Evolutionary conservation across 2,329 filamentous ascomycete genomes (phyloP).

Genomic region (Neoarthrinium moseri): DNA sequence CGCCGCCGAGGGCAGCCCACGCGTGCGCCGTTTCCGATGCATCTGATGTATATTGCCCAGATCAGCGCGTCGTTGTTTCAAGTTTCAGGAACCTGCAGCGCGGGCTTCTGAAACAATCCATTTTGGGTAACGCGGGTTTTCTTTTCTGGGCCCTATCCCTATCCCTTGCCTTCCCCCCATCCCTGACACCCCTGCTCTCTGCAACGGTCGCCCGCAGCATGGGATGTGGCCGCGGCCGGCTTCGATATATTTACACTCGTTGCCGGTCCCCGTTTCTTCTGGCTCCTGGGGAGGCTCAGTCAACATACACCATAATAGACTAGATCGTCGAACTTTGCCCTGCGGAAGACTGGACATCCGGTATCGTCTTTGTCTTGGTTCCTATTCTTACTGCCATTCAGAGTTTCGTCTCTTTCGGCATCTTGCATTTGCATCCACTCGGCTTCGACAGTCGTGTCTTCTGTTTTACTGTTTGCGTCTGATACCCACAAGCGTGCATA

Average conservation of each 20-base stretch:
- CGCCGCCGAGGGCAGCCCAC: too few relatives aligned
- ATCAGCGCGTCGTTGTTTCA: slow-evolving; percentile 8
- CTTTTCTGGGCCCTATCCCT: neutral
- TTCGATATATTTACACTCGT: slow-evolving; percentile 2
- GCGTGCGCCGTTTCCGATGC: slow-evolving; percentile 1
- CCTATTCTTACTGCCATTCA: neutral
- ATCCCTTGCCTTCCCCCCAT: neutral
- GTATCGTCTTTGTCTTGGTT: neutral
- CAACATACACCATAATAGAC: neutral
- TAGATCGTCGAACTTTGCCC: neutral
- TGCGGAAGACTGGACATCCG: neutral
- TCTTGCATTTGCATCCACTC: neutral
- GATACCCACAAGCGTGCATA: neutral
- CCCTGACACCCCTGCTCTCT: too few relatives aligned
- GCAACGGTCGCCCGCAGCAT: too few relatives aligned
- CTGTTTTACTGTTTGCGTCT: neutral
- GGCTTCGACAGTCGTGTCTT: neutral
- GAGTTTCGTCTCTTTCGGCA: neutral
- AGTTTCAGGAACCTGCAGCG: slow-evolving; percentile 3
- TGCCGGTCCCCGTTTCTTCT: neutral
- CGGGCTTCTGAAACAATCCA: slow-evolving; percentile 5
- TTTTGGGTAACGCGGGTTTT: neutral
- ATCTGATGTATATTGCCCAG: neutral
- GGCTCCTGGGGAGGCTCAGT: too few relatives aligned
- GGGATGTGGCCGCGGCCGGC: neutral